Evolutionary conservation across 1,284 basidiomycete genomes (phyloP).

Genomic region (Inonotus obliquus): DNA sequence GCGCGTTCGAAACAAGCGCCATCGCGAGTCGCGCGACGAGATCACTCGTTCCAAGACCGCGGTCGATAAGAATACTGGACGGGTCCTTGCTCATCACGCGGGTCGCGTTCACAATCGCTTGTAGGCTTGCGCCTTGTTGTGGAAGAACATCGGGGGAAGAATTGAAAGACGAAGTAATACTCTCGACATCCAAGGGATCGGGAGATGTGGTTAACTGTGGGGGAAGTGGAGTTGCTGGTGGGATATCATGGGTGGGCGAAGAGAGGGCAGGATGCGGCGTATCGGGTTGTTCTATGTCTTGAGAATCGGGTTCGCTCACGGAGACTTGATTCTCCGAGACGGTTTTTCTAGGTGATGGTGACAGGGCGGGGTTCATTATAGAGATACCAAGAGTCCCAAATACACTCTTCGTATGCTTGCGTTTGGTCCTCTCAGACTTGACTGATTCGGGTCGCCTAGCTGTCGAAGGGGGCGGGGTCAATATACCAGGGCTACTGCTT

Average conservation of each 20-base stretch:
- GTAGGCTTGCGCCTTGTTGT: constrained; percentile 56
- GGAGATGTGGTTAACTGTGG: constrained; percentile 20
- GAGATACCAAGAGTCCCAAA: constrained; percentile 69
- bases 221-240: constrained; percentile 21
- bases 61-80: constrained; percentile 66
- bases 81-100: constrained; percentile 84
- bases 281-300: constrained; percentile 22
- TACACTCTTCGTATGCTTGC: constrained; percentile 53
- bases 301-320: constrained; percentile 9
- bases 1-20: constrained; percentile 65
- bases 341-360: constrained; percentile 29
- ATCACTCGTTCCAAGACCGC: constrained; percentile 55
- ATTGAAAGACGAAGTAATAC: constrained; percentile 15
- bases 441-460: constrained; percentile 18
- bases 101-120: constrained; percentile 81
- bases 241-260: constrained; percentile 24
- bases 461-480: constrained; percentile 9
- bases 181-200: constrained; percentile 20
- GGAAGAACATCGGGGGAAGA: constrained; percentile 9
- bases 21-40: constrained; percentile 66
- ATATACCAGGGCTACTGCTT: not conserved
- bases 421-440: constrained; percentile 26
- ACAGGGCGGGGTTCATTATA: constrained; percentile 45
- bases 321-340: constrained; percentile 18
- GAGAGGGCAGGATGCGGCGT: constrained; percentile 34